These are phyloP conservation scores for Ambrosiella cleistominuta DNA, from an alignment of 2,329 filamentous ascomycete species.

Conservation along the genomic window DNA sequence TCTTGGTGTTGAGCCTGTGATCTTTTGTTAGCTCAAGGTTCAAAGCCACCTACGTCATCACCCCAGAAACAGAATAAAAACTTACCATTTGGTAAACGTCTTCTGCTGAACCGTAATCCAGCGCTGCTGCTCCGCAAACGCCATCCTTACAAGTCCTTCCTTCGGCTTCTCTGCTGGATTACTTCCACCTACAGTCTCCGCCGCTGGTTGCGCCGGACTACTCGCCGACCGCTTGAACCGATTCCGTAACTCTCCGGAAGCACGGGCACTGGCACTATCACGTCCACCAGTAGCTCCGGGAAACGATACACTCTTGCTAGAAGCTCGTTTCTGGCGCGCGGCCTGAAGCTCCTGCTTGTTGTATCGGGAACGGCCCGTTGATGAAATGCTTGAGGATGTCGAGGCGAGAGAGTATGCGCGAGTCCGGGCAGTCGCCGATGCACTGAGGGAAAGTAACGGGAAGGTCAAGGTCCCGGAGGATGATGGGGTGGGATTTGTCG, in stretches of 20 bases:
- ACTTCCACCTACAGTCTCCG: conserved; percentile 19
- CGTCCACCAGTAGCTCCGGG: conserved; percentile 14
- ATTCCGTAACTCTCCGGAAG: conserved; percentile 18
- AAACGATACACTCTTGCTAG: conserved; percentile 20
- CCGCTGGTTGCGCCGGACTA: conserved; percentile 26
- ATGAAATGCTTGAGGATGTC: conserved; percentile 16
- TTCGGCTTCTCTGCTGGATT: conserved; percentile 25
- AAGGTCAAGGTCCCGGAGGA: conserved; percentile 9
- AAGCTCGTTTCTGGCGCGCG: conserved; percentile 29
- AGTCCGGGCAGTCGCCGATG: conserved; percentile 16
- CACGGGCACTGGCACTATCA: conserved; percentile 10
- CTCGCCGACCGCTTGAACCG: conserved; percentile 22
- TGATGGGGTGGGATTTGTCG: conserved; percentile 13
- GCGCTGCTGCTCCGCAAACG: conserved; percentile 44
- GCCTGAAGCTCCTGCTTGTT: conserved; percentile 34
- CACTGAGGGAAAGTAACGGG: conserved; percentile 12
- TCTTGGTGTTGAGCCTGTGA: conserved; percentile 81
- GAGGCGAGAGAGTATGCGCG: conserved; percentile 14
- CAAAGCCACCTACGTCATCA: background rate
- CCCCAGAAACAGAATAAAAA: background rate
- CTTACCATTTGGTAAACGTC: conserved; percentile 88
- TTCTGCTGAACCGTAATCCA: conserved; percentile 84
- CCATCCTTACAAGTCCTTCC: conserved; percentile 41
- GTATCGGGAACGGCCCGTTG: conserved; percentile 17
- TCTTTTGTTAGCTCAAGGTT: background rate